Evolutionary conservation across 2,329 filamentous ascomycete genomes (phyloP).

Genomic region (Exophiala mesophila): DNA sequence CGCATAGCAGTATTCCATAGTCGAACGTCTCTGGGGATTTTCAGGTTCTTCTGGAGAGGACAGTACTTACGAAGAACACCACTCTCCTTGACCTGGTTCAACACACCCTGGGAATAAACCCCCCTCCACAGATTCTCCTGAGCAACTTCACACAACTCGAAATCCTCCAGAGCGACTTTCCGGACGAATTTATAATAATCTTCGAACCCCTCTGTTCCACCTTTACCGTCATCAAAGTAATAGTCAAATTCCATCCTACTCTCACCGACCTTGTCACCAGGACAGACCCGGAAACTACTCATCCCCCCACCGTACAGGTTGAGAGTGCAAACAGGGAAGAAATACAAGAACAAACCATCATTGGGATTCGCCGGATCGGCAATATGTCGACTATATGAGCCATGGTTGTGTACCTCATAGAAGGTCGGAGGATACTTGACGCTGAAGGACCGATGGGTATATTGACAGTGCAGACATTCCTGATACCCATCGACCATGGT

Average conservation of each 20-base stretch:
- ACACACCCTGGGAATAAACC: constrained; percentile 51
- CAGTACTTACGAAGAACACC: constrained; percentile 47
- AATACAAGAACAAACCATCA: constrained; percentile 54
- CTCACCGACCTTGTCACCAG: constrained; percentile 45
- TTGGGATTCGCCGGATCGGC: constrained; percentile 50
- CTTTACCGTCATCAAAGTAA: constrained; percentile 46
- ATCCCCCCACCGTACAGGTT: constrained; percentile 57
- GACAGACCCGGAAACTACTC: constrained; percentile 53
- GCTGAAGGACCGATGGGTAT: constrained; percentile 54
- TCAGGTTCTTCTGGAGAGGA: not conserved
- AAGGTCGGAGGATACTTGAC: constrained; percentile 52
- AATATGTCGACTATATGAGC: constrained; percentile 54
- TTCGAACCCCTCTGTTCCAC: constrained; percentile 47
- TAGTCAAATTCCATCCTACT: constrained; percentile 58
- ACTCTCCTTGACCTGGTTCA: constrained; percentile 54
- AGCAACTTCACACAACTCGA: constrained; percentile 53
- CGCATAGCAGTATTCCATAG: too few species aligned
- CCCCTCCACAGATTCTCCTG: constrained; percentile 51
- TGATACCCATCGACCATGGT: constrained; percentile 57
- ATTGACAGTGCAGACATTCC: constrained; percentile 56
- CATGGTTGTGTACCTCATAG: constrained; percentile 51
- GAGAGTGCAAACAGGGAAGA: constrained; percentile 54
- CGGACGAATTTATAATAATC: constrained; percentile 54
- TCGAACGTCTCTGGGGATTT: not conserved
- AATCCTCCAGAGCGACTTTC: constrained; percentile 54